Evolutionary conservation across 2,329 filamentous ascomycete species (phyloP).

Genomic region (Pseudohalonectria lignicola): DNA sequence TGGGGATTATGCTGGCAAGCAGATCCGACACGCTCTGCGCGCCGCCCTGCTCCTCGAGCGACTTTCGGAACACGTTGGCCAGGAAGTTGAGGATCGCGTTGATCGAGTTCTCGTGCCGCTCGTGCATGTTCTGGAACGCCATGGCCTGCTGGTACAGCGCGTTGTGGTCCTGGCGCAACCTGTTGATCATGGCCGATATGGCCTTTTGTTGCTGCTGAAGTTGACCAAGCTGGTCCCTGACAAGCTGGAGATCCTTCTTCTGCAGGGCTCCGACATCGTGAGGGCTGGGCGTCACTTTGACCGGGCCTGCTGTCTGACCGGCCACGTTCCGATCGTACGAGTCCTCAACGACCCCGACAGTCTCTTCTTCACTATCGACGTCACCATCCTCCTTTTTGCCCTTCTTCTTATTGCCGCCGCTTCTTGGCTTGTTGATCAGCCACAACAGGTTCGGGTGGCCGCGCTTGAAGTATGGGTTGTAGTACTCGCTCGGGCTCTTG

Average conservation of each 20-base stretch:
- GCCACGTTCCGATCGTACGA: background rate
- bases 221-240: conserved; percentile 70
- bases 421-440: conserved; percentile 94
- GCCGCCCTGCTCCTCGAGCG: conserved; percentile 71
- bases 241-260: conserved; percentile 63
- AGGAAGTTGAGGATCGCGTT: conserved; percentile 97
- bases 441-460: conserved; percentile 87
- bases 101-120: conserved; percentile 96
- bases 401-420: conserved; percentile 47
- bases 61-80: conserved; percentile 91
- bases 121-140: conserved; percentile 83
- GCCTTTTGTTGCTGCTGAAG: conserved; percentile 78
- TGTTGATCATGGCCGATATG: conserved; percentile 72
- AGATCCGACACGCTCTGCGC: conserved; percentile 74
- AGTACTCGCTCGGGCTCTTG: conserved; percentile 97
- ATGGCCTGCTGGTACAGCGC: conserved; percentile 80
- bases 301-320: background rate
- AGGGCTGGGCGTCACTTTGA: conserved; percentile 9
- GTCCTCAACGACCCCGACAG: conserved; percentile 16
- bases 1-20: conserved; percentile 64
- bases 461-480: conserved; percentile 90
- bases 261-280: conserved; percentile 37
- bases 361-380: conserved; percentile 64
- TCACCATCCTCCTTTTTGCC: conserved; percentile 54
- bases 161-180: conserved; percentile 75